Base-by-base conservation (phyloP, 2,329 filamentous ascomycete genomes). In the Colletotrichum sp. region DNA sequence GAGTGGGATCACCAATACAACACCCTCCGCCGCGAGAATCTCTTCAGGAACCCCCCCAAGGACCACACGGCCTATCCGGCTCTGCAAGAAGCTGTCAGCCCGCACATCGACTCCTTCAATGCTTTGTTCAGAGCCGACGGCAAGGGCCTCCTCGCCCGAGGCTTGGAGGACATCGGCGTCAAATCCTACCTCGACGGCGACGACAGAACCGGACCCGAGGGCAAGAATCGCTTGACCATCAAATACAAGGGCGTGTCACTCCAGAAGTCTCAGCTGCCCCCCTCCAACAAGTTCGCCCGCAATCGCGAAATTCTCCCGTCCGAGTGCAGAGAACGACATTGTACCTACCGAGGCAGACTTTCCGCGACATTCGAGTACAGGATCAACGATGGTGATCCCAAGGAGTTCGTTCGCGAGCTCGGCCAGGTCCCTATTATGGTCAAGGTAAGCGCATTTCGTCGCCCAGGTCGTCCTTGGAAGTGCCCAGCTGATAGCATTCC, bases 51-150 rank as follows among this genome's bases (percentile, higher is more conserved):
- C 79, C 96, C 97, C 21, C 96, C 97, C 1, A 94, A 92, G 81
- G 96, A 99, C 83, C 94, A 92, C 80, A 94, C 94, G 12, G 95
- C 96, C 75, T 99, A 98, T 82, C 97, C 97, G 16, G 91, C 94
- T 26, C 92, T 99, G 64, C 94, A 96, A 81, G 91, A 91, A 77
- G 95, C 96, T n/a, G 93, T 99, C 76, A 90, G 95, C 79, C 97
- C 97, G 66, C 97, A 99, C 85, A 94, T 99, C 80, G 93, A 98
- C 82, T 97, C 97, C 8, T 99, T 98, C 91, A 98, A 99, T 88
- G 93, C 93, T 68, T 90, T 99, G 64, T 98, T 98, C 83, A 91
- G 93, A 36, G 89, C 90, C 74, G 90, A 93, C 85, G 95, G 95
- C 66, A 86, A 85, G 78, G 85, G 88, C 59, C 83, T 92, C 74